Percentiles rank a stretch among this genome's conserved stretches.
These are phyloP conservation scores for Saksenaea vasiformis DNA, from an alignment of 371 early-diverging fungal genomes.

Conservation along the genomic window DNA sequence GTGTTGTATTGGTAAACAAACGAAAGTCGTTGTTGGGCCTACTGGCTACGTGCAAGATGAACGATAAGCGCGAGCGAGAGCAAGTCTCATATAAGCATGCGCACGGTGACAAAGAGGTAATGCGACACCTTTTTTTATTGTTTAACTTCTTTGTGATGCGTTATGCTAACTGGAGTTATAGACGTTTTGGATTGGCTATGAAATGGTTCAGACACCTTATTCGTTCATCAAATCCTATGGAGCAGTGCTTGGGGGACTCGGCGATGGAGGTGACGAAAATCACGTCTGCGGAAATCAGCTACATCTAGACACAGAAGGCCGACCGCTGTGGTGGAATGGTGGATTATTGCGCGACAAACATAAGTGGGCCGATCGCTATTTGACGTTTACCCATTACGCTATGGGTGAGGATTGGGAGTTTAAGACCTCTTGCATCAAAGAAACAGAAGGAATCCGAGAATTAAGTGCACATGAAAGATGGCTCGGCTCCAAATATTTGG, in stretches of 20 bases:
- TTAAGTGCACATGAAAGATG: slow-evolving; percentile 8
- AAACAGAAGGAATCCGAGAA: slow-evolving; percentile 21
- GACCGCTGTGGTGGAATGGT: slow-evolving; percentile 57
- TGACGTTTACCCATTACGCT: slow-evolving; percentile 34
- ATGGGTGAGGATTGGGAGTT: slow-evolving; percentile 34
- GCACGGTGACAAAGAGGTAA: slow-evolving; percentile 53
- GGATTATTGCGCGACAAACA: slow-evolving; percentile 53
- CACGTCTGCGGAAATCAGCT: slow-evolving; percentile 18
- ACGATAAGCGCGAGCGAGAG: slow-evolving; percentile 43
- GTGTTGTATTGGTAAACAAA: slow-evolving; percentile 58
- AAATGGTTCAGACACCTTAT: slow-evolving; percentile 43
- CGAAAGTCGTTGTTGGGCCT: slow-evolving; percentile 46
- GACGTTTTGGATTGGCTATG: slow-evolving; percentile 41
- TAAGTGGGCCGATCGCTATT: slow-evolving; percentile 31
- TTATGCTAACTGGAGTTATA: neutral
- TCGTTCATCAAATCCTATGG: slow-evolving; percentile 35
- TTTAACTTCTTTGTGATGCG: neutral
- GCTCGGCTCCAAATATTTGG: slow-evolving; percentile 7
- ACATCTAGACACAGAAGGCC: slow-evolving; percentile 33
- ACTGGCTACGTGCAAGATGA: slow-evolving; percentile 52
- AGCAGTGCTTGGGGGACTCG: slow-evolving; percentile 30
- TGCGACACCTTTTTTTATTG: neutral
- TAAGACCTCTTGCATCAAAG: slow-evolving; percentile 22
- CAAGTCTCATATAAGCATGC: slow-evolving; percentile 39
- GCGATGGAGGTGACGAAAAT: slow-evolving; percentile 5